Conservation (phyloP, 306 rosid genomes). For the Prinsepia uniflora region DNA sequence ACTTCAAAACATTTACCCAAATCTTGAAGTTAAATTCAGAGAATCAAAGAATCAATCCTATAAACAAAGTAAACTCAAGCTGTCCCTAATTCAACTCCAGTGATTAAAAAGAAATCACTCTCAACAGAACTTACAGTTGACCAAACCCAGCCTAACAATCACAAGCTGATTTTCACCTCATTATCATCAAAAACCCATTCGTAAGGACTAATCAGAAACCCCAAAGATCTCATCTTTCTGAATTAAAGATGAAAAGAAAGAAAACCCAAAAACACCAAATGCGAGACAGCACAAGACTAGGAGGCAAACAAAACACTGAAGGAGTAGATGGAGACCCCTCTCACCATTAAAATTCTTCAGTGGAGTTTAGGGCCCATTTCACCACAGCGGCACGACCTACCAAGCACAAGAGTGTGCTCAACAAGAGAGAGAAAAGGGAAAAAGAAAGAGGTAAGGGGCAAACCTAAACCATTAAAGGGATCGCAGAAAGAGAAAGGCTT, state of each 20-base stretch:
- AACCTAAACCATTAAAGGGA: constrained; percentile 54
- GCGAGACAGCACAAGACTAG: constrained; percentile 49
- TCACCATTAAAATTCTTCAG: constrained; percentile 46
- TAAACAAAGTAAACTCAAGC: neutral
- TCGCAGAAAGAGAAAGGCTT: constrained; percentile 19
- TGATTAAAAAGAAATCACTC: neutral
- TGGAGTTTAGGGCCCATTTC: constrained; percentile 81
- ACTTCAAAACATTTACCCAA: constrained; percentile 22
- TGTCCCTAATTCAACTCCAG: constrained; percentile 13
- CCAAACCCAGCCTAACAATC: constrained; percentile 20
- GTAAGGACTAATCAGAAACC: constrained; percentile 14
- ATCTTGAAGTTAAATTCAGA: neutral
- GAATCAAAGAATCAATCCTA: neutral
- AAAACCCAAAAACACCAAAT: constrained; percentile 35
- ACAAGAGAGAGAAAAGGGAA: constrained; percentile 27
- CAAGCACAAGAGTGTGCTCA: constrained; percentile 63
- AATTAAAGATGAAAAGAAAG: constrained; percentile 11
- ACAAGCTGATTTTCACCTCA: constrained; percentile 16
- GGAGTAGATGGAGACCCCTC: constrained; percentile 47
- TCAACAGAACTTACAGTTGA: constrained; percentile 6
- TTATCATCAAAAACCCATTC: constrained; percentile 29
- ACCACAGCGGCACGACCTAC: constrained; percentile 65
- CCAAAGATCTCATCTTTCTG: constrained; percentile 33
- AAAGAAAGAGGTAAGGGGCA: constrained; percentile 1
- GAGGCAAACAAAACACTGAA: constrained; percentile 51